phyloP scores from a whole-genome alignment of 2,329 filamentous ascomycete genomes.

The Colletotrichum somersetense region DNA sequence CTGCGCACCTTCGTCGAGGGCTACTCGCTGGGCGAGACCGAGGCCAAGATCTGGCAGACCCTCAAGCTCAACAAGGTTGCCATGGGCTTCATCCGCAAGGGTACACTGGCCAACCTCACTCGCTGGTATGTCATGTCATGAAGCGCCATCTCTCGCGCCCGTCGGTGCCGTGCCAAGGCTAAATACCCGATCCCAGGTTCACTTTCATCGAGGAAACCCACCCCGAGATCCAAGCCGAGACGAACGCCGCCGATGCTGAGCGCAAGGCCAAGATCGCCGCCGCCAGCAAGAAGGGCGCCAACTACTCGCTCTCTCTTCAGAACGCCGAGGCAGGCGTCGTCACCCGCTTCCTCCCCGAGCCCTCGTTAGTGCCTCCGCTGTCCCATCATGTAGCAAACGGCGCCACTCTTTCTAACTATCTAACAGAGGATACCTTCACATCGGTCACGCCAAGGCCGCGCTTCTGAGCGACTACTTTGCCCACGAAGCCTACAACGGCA shows the following conservation, averaged over 20 bases:
- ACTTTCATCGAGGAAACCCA: conserved; percentile 84
- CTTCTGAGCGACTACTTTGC: conserved; percentile 97
- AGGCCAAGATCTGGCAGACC: conserved; percentile 86
- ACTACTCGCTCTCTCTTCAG: conserved; percentile 88
- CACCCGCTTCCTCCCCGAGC: conserved; percentile 93
- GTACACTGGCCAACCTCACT: conserved; percentile 79
- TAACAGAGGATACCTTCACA: conserved; percentile 75
- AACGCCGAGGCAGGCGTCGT: conserved; percentile 91
- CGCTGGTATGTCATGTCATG: conserved; percentile 69
- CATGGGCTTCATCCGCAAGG: conserved; percentile 83
- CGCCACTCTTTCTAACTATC: not conserved
- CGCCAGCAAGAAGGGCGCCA: conserved; percentile 81
- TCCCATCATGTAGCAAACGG: not conserved
- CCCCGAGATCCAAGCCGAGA: conserved; percentile 78
- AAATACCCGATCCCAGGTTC: conserved; percentile 61
- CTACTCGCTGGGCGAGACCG: conserved; percentile 80
- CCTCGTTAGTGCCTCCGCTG: conserved; percentile 67
- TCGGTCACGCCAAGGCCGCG: conserved; percentile 94
- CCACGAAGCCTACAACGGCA: conserved; percentile 92
- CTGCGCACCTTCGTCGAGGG: conserved; percentile 89
- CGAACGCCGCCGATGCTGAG: conserved; percentile 78
- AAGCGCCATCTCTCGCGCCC: not conserved
- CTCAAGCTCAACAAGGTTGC: conserved; percentile 89
- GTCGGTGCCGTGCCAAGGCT: not conserved
- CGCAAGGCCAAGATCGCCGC: conserved; percentile 77